Conservation (phyloP, 1,284 basidiomycete species). For the Heterobasidion irregulare region DNA sequence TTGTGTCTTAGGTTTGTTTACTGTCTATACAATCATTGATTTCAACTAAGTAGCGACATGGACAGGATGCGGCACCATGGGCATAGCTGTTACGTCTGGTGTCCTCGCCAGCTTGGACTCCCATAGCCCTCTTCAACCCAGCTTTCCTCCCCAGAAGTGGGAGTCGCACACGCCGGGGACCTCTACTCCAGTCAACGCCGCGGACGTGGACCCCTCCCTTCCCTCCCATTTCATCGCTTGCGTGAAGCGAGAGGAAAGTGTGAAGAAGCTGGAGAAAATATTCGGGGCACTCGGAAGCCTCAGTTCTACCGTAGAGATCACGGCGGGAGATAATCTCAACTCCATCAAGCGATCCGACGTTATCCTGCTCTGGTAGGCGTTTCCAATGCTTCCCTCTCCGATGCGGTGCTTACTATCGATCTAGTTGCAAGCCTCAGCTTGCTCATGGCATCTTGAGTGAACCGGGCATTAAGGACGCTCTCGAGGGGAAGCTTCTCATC, state of each 20-base stretch:
- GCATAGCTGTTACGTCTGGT: conserved; percentile 90
- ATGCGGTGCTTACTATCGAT: background rate
- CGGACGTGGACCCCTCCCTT: conserved; percentile 51
- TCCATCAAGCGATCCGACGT: conserved; percentile 78
- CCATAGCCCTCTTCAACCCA: conserved; percentile 24
- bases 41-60: conserved; percentile 6
- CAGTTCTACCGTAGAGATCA: conserved; percentile 62
- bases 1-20: conserved; percentile 26
- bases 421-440: conserved; percentile 90
- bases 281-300: conserved; percentile 50
- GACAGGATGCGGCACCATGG: conserved; percentile 98
- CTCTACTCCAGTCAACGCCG: conserved; percentile 56
- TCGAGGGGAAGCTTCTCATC: conserved; percentile 87
- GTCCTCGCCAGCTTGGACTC: conserved; percentile 69
- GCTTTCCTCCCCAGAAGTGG: conserved; percentile 44
- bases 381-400: background rate
- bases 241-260: conserved; percentile 77
- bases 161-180: conserved; percentile 83
- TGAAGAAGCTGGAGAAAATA: conserved; percentile 55
- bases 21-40: background rate
- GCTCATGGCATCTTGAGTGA: conserved; percentile 72
- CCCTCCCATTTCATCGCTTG: conserved; percentile 87
- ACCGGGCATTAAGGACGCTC: conserved; percentile 78
- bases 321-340: conserved; percentile 62
- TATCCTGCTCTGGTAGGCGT: conserved; percentile 74